These are phyloP conservation scores for Tilletia setariae DNA, from an alignment of 1,284 basidiomycete species.

Conservation along the genomic window DNA sequence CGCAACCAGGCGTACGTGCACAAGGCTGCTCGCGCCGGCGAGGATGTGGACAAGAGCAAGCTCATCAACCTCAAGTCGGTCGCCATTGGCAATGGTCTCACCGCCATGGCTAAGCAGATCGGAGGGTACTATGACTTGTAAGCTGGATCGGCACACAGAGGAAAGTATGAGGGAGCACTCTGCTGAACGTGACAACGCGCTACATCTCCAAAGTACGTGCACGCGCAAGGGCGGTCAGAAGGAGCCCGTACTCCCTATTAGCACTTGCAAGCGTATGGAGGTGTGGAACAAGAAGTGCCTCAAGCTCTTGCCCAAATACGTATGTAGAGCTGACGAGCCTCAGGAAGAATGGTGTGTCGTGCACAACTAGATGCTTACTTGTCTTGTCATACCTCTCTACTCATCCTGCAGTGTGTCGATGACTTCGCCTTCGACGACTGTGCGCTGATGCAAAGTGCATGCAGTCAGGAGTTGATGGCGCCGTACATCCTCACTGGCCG, in stretches of 20 bases:
- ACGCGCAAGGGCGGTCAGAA: conserved; percentile 29
- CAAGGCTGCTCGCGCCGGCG: conserved; percentile 57
- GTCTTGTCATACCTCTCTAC: no score
- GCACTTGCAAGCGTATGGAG: conserved; percentile 31
- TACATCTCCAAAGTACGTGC: conserved; percentile 30
- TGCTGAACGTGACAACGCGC: no score
- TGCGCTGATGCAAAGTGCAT: background rate
- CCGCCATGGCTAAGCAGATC: conserved; percentile 52
- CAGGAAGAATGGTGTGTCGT: no score
- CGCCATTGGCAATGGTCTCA: conserved; percentile 69
- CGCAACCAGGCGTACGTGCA: conserved; percentile 64
- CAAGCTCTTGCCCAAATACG: conserved; percentile 16
- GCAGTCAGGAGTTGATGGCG: background rate
- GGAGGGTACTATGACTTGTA: conserved; percentile 40
- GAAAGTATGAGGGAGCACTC: no score
- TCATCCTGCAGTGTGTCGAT: background rate
- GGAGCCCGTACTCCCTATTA: conserved; percentile 35
- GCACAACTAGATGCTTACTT: no score
- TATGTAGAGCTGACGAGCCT: background rate
- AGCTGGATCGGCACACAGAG: no score
- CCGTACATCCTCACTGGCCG: conserved; percentile 14
- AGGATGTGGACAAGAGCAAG: conserved; percentile 58
- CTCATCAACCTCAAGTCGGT: conserved; percentile 72
- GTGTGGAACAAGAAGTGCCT: conserved; percentile 20
- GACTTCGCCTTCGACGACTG: conserved; percentile 15